Percentiles rank a stretch among this genome's conserved stretches.
Evolutionary conservation across 108 stramenopile species (phyloP).

Genomic region (Cyclotella cryptica): DNA sequence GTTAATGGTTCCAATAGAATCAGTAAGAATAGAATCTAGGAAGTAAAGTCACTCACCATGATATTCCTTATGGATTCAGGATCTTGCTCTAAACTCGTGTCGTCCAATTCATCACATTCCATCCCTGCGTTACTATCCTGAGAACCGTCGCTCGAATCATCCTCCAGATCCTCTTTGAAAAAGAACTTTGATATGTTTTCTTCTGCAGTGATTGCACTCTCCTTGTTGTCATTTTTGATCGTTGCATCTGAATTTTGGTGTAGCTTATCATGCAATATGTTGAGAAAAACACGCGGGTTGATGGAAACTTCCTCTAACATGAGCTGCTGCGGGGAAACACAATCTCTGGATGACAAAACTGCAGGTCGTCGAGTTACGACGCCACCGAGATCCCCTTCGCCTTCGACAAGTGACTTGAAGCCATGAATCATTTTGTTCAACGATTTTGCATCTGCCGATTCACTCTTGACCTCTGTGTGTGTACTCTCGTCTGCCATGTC

Average conservation of each 20-base stretch:
- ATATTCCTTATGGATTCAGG: conserved; percentile 28
- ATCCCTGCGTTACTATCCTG: conserved; percentile 4
- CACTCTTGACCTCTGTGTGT: background rate
- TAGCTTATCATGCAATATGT: conserved; percentile 61
- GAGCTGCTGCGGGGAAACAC: background rate
- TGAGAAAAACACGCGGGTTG: conserved; percentile 67
- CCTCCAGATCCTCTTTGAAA: conserved; percentile 52
- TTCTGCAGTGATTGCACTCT: conserved; percentile 18
- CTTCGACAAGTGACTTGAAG: conserved; percentile 65
- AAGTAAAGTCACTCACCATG: conserved; percentile 24
- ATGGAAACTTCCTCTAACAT: conserved; percentile 47
- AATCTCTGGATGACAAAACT: background rate
- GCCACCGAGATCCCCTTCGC: conserved; percentile 65
- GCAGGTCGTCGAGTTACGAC: conserved; percentile 24
- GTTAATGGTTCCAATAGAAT: background rate
- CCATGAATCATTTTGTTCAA: conserved; percentile 55
- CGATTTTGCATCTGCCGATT: conserved; percentile 14
- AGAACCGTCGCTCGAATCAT: conserved; percentile 35
- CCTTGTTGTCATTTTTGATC: background rate
- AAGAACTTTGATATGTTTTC: conserved; percentile 44
- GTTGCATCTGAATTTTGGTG: conserved; percentile 23
- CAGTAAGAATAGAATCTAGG: background rate
- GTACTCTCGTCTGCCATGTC: background rate
- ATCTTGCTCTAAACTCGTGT: background rate
- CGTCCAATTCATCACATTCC: conserved; percentile 17